A percentile compares a stretch with the other conserved stretches of the same genome.
Evolutionary conservation across 768 basidiomycete genomes (phyloP).

Genomic region (Kwoniella mangroviensis): DNA sequence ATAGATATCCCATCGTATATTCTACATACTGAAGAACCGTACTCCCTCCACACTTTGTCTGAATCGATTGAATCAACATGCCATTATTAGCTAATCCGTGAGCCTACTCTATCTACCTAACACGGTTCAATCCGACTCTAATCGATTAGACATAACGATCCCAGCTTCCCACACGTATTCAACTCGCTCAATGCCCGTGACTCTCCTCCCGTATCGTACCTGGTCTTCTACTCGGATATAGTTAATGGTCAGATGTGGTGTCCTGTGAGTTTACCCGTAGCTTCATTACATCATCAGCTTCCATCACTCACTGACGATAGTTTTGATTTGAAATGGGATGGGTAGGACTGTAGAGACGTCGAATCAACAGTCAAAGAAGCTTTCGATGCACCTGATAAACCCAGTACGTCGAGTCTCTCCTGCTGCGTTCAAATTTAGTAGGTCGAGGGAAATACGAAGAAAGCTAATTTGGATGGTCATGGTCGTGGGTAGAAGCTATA

Average conservation of each 20-base stretch:
- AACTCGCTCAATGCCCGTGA: slow-evolving; percentile 50
- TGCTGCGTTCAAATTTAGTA: neutral
- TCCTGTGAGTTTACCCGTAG: slow-evolving; percentile 35
- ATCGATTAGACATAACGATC: neutral
- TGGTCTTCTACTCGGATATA: slow-evolving; percentile 56
- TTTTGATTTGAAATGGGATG: neutral
- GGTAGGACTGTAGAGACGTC: slow-evolving; percentile 53
- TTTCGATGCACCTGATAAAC: slow-evolving; percentile 49
- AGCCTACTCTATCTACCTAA: slow-evolving; percentile 2
- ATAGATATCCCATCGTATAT: too few relatives aligned
- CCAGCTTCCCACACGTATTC: slow-evolving; percentile 53
- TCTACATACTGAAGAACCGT: neutral
- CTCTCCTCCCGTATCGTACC: slow-evolving; percentile 46
- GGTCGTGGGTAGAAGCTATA: slow-evolving; percentile 40
- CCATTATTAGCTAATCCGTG: slow-evolving; percentile 37
- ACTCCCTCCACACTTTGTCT: neutral
- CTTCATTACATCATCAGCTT: neutral
- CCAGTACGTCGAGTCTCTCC: slow-evolving; percentile 35
- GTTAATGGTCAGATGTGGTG: slow-evolving; percentile 57
- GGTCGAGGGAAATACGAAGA: too few relatives aligned
- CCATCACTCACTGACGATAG: too few relatives aligned
- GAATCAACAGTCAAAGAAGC: slow-evolving; percentile 45
- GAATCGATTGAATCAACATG: slow-evolving; percentile 11
- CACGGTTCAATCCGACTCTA: neutral
- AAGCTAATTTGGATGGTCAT: too few relatives aligned